phyloP scores from a whole-genome alignment of 148 eudicot species.

The Beta vulgaris region DNA sequence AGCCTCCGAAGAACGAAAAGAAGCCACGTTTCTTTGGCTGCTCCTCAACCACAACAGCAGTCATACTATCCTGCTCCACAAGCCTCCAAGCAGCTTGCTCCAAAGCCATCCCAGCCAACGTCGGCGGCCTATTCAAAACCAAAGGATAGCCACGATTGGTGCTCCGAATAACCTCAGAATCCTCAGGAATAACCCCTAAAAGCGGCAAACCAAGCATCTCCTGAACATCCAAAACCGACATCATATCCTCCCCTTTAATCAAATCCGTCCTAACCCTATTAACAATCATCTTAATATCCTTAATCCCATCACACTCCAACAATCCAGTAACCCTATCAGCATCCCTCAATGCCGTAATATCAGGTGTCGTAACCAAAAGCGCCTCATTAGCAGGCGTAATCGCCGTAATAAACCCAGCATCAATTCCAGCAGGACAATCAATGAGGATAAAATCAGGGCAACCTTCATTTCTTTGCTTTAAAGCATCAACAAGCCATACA shows the following conservation, averaged over 20 bases:
- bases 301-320: slow-evolving; percentile 92
- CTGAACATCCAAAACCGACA: slow-evolving; percentile 94
- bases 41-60: slow-evolving; percentile 96
- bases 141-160: slow-evolving; percentile 92
- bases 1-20: slow-evolving; percentile 87
- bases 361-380: slow-evolving; percentile 86
- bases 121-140: slow-evolving; percentile 86
- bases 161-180: slow-evolving; percentile 91
- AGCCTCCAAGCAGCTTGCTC: slow-evolving; percentile 99
- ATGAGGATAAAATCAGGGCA: slow-evolving; percentile 79
- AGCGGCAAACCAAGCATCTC: slow-evolving; percentile 92
- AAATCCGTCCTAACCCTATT: slow-evolving; percentile 88
- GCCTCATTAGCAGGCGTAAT: slow-evolving; percentile 97
- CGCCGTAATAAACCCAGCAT: slow-evolving; percentile 95
- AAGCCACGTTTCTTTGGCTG: slow-evolving; percentile 92
- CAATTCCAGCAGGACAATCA: slow-evolving; percentile 96
- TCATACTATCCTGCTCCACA: slow-evolving; percentile 95
- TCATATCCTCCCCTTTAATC: slow-evolving; percentile 98
- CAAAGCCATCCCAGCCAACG: slow-evolving; percentile 92
- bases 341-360: slow-evolving; percentile 77
- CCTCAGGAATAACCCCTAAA: slow-evolving; percentile 93
- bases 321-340: slow-evolving; percentile 94
- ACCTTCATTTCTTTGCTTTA: slow-evolving; percentile 65
- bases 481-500: slow-evolving; percentile 83
- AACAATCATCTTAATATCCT: slow-evolving; percentile 96